phyloP scores from a whole-genome alignment of 108 stramenopile species.

The Fragilariopsis cylindrus region DNA sequence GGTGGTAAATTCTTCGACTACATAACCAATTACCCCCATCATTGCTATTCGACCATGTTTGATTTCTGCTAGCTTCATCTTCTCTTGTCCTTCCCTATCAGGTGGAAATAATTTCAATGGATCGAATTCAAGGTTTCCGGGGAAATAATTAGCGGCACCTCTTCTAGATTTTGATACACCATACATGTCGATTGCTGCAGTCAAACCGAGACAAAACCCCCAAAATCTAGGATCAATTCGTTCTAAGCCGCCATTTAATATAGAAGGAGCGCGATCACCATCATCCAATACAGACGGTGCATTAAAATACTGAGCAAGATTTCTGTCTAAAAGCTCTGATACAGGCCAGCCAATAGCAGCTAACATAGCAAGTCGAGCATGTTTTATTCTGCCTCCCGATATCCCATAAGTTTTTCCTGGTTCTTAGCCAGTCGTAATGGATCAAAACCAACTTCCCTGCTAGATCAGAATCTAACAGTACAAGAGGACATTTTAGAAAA shows the following conservation, averaged over 20 bases:
- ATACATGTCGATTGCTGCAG: constrained; percentile 75
- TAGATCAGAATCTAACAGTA: constrained; percentile 41
- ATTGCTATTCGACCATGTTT: constrained; percentile 85
- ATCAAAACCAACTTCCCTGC: constrained; percentile 92
- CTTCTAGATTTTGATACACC: constrained; percentile 42
- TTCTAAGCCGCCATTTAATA: constrained; percentile 79
- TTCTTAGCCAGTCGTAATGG: constrained; percentile 70
- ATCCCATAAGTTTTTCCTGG: constrained; percentile 51
- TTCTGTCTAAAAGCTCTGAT: constrained; percentile 69
- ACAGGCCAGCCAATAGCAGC: constrained; percentile 86
- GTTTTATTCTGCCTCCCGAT: constrained; percentile 89
- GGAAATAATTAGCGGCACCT: constrained; percentile 40
- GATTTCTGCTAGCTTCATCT: constrained; percentile 85
- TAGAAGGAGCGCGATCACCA: constrained; percentile 67
- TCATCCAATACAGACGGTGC: constrained; percentile 48
- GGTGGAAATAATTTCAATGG: constrained; percentile 74
- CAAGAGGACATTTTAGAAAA: constrained; percentile 57
- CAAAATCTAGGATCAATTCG: constrained; percentile 66
- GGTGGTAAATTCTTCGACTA: constrained; percentile 60
- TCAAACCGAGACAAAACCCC: constrained; percentile 75
- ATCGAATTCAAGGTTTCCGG: constrained; percentile 88
- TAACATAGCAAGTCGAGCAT: constrained; percentile 85
- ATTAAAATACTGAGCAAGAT: constrained; percentile 58
- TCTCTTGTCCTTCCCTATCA: constrained; percentile 49
- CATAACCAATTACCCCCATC: constrained; percentile 72